Evolutionary conservation across 129 eudicot genomes (phyloP).

Genomic region (Flaveria ramosissima): DNA sequence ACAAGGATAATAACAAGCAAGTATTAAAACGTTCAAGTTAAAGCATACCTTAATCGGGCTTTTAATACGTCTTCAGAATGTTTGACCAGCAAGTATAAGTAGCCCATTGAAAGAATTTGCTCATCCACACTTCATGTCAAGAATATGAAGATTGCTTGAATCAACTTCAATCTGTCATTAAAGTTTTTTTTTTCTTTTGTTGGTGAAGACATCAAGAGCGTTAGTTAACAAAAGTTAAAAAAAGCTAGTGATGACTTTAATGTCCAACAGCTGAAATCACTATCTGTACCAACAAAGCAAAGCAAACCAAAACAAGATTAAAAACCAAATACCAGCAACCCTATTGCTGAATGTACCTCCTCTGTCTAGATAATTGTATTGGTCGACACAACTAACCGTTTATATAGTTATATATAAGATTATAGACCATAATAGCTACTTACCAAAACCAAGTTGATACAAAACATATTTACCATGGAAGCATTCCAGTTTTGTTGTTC

Average conservation of each 20-base stretch:
- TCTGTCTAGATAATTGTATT: conserved; percentile 31
- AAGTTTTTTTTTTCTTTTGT: conserved; percentile 32
- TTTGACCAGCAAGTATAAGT: conserved; percentile 43
- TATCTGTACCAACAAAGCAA: conserved; percentile 59
- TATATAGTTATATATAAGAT: conserved; percentile 26
- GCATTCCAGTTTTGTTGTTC: conserved; percentile 40
- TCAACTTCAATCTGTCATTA: conserved; percentile 41
- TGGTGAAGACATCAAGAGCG: conserved; percentile 49
- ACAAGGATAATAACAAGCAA: conserved; percentile 6
- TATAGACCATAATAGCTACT: conserved; percentile 34
- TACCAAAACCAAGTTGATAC: conserved; percentile 49
- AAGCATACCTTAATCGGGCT: conserved; percentile 57
- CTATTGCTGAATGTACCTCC: conserved; percentile 32
- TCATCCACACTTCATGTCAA: conserved; percentile 33
- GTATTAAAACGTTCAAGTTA: conserved; percentile 25
- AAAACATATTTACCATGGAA: conserved; percentile 63
- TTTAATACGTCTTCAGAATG: conserved; percentile 40
- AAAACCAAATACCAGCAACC: conserved; percentile 47
- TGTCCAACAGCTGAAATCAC: conserved; percentile 57
- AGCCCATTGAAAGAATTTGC: conserved; percentile 33
- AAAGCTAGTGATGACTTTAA: conserved; percentile 46
- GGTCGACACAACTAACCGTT: conserved; percentile 28
- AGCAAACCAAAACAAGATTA: conserved; percentile 51
- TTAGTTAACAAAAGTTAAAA: conserved; percentile 56
- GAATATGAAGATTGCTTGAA: conserved; percentile 42